Conservation (phyloP, 2,329 filamentous ascomycete species). For the Proliferodiscus dingleyae region DNA sequence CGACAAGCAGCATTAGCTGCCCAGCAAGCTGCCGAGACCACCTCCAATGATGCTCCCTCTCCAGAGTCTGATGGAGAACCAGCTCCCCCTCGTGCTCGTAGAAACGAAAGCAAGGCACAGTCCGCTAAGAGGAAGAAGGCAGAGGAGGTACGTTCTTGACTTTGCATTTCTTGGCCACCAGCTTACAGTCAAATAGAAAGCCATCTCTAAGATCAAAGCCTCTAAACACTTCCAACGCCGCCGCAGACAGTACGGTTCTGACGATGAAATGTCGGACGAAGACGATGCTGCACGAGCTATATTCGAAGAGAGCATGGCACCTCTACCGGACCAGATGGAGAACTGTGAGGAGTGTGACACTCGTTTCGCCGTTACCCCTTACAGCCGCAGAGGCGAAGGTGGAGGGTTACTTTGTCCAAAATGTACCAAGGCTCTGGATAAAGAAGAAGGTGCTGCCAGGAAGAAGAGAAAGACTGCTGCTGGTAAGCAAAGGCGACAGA, state of each 20-base stretch:
- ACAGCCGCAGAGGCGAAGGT: constrained; percentile 75
- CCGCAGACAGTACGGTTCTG: constrained; percentile 37
- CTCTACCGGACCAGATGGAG: constrained; percentile 67
- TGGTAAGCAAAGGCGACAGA: constrained; percentile 60
- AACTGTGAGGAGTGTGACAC: constrained; percentile 84
- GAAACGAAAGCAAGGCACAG: constrained; percentile 27
- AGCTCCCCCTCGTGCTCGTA: constrained; percentile 21
- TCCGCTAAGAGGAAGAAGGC: constrained; percentile 31
- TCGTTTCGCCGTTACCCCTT: constrained; percentile 88
- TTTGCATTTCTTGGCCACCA: background rate
- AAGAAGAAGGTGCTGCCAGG: constrained; percentile 57
- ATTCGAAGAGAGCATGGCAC: constrained; percentile 40
- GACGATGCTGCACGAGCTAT: constrained; percentile 47
- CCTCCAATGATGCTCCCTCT: constrained; percentile 26
- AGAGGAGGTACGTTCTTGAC: constrained; percentile 37
- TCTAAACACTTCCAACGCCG: constrained; percentile 53
- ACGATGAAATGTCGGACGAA: constrained; percentile 39
- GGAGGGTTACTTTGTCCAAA: constrained; percentile 80
- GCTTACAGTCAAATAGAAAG: constrained; percentile 35
- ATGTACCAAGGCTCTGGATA: constrained; percentile 70
- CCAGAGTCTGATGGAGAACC: constrained; percentile 26
- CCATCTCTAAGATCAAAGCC: constrained; percentile 58
- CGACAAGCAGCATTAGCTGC: constrained; percentile 37
- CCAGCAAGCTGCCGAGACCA: constrained; percentile 35
- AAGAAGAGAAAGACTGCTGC: constrained; percentile 51